Evolutionary conservation across 768 basidiomycete genomes (phyloP).

Genomic region (Macrolepiota fuliginosa): DNA sequence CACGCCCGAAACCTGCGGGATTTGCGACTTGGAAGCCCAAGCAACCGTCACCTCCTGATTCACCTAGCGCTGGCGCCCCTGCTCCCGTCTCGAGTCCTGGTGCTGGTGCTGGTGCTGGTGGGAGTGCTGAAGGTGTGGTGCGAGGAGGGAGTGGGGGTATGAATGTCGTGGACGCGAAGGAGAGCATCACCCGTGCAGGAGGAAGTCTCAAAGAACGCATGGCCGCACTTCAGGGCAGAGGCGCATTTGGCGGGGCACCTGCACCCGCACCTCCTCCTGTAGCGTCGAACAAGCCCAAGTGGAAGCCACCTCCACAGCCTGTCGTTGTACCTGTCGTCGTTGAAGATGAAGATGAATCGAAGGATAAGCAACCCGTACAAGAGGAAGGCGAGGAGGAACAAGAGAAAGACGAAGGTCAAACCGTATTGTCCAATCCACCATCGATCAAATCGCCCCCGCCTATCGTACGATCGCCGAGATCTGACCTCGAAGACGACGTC

Average conservation of each 20-base stretch:
- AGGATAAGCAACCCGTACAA: neutral
- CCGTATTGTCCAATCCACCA: conserved; percentile 32
- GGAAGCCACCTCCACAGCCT: conserved; percentile 72
- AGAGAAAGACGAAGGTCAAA: conserved; percentile 6
- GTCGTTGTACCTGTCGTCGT: conserved; percentile 43
- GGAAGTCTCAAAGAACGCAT: conserved; percentile 90
- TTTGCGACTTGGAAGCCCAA: conserved; percentile 71
- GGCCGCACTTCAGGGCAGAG: conserved; percentile 87
- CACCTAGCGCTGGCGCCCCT: conserved; percentile 19
- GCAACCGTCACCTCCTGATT: conserved; percentile 47
- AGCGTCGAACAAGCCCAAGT: conserved; percentile 67
- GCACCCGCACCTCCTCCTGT: conserved; percentile 40
- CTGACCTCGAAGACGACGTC: conserved; percentile 18
- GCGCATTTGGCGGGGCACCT: conserved; percentile 57
- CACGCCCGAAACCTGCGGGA: conserved; percentile 65
- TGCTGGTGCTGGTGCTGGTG: conserved; percentile 21
- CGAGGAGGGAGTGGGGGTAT: conserved; percentile 39
- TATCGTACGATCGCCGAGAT: conserved; percentile 17
- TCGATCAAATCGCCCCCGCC: conserved; percentile 19
- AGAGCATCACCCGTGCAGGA: conserved; percentile 69
- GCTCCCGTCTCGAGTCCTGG: conserved; percentile 20
- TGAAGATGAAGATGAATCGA: conserved; percentile 34
- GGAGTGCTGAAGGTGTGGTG: conserved; percentile 24
- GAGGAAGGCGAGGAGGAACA: conserved; percentile 16
- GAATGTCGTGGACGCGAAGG: conserved; percentile 86